Evolutionary conservation across 2,329 filamentous ascomycete genomes (phyloP).

Genomic region (Colletotrichum aenigma): DNA sequence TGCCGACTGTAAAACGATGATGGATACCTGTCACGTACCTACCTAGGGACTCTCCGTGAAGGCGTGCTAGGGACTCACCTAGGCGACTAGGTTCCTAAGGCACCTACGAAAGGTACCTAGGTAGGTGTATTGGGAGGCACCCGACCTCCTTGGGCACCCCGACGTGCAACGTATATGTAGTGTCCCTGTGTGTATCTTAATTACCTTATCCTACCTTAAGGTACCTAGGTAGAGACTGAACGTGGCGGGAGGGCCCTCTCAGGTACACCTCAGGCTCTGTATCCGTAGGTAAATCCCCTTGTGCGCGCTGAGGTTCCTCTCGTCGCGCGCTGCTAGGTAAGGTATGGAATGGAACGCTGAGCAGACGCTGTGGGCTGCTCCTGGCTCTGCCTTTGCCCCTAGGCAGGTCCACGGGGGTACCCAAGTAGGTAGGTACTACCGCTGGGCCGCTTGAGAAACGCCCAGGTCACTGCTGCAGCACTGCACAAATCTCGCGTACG

Average conservation of each 20-base stretch:
- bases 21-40: background rate
- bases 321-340: background rate
- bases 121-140: background rate
- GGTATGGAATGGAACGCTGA: background rate
- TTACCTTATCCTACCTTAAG: background rate
- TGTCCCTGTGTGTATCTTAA: background rate
- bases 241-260: background rate
- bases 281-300: background rate
- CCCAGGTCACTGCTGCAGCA: background rate
- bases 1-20: background rate
- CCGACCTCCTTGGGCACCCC: background rate
- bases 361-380: background rate
- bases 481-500: constrained; percentile 19
- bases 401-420: background rate
- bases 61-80: background rate
- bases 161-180: background rate
- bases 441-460: background rate
- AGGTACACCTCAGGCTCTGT: background rate
- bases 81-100: no score
- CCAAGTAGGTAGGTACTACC: background rate
- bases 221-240: background rate
- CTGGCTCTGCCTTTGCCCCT: background rate
- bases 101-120: background rate
- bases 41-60: background rate
- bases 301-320: background rate